Base-by-base conservation (phyloP, 495 filamentous ascomycete species). In the Trichocladium antarcticum region DNA sequence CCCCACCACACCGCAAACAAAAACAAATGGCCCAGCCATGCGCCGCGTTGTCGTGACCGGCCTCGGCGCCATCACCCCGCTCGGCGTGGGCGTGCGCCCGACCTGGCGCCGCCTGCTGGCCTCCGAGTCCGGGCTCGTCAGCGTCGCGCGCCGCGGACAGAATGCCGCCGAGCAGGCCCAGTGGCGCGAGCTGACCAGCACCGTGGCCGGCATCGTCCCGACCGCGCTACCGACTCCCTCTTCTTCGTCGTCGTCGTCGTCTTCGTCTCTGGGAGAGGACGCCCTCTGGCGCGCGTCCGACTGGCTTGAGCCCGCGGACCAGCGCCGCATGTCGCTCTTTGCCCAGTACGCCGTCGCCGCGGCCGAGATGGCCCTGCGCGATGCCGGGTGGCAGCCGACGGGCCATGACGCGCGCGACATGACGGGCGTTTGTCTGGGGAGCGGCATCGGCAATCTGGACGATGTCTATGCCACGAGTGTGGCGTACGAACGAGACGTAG, bases 21-120 rank as follows among this genome's bases (percentile, higher is more conserved):
- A 11, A 36, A 7, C 28, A 21, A 42, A 51, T 55, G 52, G 28
- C 37, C 44, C 32, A 50, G 54, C 45, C 9, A 92, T 95, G 90
- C 83, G 89, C 67, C 82, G 87, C 56, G 92, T 97, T 57, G 92
- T 96, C 57, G 83, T 97, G 57, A 97, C 92, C 38, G 92, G 92
- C 61, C 74, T 98, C 43, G 92, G 92, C 36, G 86, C 87, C 57
- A 80, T 98, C 45, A 94, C 92, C 44, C 92, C 92, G 39, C 74
- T 98, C 17, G 90, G 85, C 45, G 78, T 95, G 34, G 89, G 90
- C 35, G 74, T 83, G 53, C 80, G 77, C 45, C 79, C 71, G 16
- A 83, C 87, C 37, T 98, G 92, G 92, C 78, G 67, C 35, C 80
- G 83, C 35, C 78, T 97, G 9, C 59, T 98, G 4, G 82, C 83